Percentiles rank a stretch among this genome's conserved stretches.
Evolutionary conservation across 768 basidiomycete species (phyloP).

Genomic region (Panus rudis): DNA sequence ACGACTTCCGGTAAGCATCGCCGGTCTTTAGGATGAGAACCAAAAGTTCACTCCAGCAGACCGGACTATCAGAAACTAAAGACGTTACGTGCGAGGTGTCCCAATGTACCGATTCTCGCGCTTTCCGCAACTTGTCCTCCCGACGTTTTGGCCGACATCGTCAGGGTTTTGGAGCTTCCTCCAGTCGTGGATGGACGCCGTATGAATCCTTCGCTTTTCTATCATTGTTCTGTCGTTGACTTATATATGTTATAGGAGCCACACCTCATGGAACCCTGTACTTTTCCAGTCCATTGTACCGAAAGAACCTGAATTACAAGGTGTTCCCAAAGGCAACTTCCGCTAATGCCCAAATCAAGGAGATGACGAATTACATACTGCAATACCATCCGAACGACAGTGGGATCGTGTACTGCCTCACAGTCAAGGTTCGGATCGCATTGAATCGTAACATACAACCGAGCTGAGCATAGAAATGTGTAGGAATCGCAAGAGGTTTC

Average conservation of each 20-base stretch:
- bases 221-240: not conserved
- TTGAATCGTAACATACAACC: too few species aligned
- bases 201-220: not conserved
- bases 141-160: conserved; percentile 66
- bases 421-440: conserved; percentile 58
- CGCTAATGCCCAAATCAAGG: conserved; percentile 40
- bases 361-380: conserved; percentile 69
- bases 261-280: conserved; percentile 59
- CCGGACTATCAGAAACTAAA: conserved; percentile 83
- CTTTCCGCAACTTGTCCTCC: conserved; percentile 84
- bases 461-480: not conserved
- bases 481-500: conserved; percentile 82
- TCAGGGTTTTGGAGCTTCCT: conserved; percentile 60
- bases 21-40: not conserved
- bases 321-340: conserved; percentile 68
- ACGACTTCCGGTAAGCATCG: conserved; percentile 68
- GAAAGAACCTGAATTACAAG: conserved; percentile 80
- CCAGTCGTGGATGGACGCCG: conserved; percentile 48
- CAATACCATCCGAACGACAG: conserved; percentile 58
- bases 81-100: conserved; percentile 66
- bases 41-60: conserved; percentile 28
- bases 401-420: conserved; percentile 88
- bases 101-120: conserved; percentile 73
- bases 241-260: conserved; percentile 36
- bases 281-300: conserved; percentile 77